Evolutionary conservation across 2,329 filamentous ascomycete genomes (phyloP), one percentile per base, ranked within the genome.

Genomic region (Hymenoscyphus linearis): DNA sequence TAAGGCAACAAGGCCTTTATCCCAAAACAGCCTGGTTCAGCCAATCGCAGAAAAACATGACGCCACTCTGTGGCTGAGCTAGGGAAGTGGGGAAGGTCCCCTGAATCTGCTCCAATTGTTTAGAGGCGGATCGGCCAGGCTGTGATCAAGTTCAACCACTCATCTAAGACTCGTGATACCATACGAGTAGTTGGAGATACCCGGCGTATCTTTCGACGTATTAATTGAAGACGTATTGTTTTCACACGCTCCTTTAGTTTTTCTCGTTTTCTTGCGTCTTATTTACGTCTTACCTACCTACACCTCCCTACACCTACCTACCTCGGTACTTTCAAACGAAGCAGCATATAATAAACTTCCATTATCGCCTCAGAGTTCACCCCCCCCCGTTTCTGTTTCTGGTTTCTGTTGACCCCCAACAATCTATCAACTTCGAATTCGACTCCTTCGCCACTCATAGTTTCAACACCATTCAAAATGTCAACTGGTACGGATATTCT

Each of bases 401-500:
- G 12, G 7, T 53, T 13, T 34, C 25, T n/a, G 12, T 31, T 31
- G 6, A 5, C 31, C 31, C 31, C 31, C 14, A 53, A 16, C 25
- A 27, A 31, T 13, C 50, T 25, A n/a, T 12, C 13, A 53, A 34
- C 26, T 25, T 12, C 52, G 26, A 53, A 13, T 25, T 12, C 52
- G 26, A 53, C 13, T 53, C 26, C n/a, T 52, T 22, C 55, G 6
- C 36, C 37, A 34, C 55, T 34, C 2, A 13, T 26, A 14, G 9
- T 26, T 27, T 4, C 22, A 40, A 47, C 10, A 31, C 25, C 10
- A 22, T 59, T 16, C 61, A 66, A 50, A 9, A 72, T 72, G 70
- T 71, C 71, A 53, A 68, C 70, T 14, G 69, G 69, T 34, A 55
- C 69, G 58, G 68, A 71, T 36, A 40, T 69, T 4, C 61, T 66